Conservation (phyloP, 163 green algal species). For the Prototheca wickerhamii region DNA sequence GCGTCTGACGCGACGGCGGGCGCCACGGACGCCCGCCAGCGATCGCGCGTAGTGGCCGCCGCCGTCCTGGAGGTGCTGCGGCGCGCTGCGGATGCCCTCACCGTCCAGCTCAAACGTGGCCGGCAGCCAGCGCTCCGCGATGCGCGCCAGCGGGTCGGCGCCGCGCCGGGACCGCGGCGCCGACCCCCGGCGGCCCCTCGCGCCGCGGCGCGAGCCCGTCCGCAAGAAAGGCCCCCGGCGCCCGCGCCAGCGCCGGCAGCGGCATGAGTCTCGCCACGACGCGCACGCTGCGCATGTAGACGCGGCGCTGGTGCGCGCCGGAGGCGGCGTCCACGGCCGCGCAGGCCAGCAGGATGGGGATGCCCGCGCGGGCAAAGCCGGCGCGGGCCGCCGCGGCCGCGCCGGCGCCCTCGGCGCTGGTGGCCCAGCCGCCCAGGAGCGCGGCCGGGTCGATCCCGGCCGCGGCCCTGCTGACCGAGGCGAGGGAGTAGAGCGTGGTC, state of each 20-base stretch:
- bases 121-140: background rate
- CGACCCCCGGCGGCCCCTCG: background rate
- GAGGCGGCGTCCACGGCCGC: constrained; percentile 44
- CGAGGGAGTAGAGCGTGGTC: constrained; percentile 68
- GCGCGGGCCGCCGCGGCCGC: constrained; percentile 4
- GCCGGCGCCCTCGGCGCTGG: background rate
- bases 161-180: no score
- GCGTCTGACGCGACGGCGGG: background rate
- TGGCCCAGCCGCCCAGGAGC: background rate
- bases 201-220: background rate
- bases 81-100: background rate
- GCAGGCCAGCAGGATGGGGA: constrained; percentile 65
- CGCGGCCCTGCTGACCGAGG: constrained; percentile 30
- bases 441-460: constrained; percentile 9
- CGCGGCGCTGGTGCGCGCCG: constrained; percentile 46
- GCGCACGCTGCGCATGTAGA: constrained; percentile 15
- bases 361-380: constrained; percentile 40
- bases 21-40: background rate
- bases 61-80: no score
- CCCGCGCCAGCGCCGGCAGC: background rate
- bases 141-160: background rate
- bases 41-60: background rate
- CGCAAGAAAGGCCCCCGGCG: background rate
- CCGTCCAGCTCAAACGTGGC: background rate
- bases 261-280: background rate